Evolutionary conservation across 2,329 filamentous ascomycete species (phyloP).

Genomic region (Penicillium psychrosexuale): DNA sequence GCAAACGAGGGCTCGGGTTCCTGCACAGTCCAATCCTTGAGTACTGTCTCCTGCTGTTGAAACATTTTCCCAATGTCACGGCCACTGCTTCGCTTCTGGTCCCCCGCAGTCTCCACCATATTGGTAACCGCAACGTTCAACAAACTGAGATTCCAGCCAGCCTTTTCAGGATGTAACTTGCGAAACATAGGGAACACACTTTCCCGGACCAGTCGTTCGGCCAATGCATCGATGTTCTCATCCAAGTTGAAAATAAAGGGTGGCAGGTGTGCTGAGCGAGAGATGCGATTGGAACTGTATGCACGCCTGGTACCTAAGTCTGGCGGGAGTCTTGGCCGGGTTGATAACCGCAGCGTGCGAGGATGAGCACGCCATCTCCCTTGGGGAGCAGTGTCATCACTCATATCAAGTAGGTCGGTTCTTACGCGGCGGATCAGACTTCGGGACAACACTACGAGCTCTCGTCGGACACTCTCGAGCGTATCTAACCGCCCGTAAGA

Average conservation of each 20-base stretch:
- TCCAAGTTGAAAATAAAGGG: constrained; percentile 67
- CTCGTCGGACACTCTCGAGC: constrained; percentile 60
- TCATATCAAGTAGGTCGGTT: constrained; percentile 64
- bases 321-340: constrained; percentile 59
- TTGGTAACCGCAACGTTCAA: constrained; percentile 87
- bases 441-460: constrained; percentile 65
- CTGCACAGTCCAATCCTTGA: constrained; percentile 63
- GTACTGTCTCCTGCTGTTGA: constrained; percentile 64
- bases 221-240: constrained; percentile 58
- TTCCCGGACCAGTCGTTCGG: constrained; percentile 67
- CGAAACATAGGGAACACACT: constrained; percentile 69
- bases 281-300: constrained; percentile 66
- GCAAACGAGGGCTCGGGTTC: constrained; percentile 3
- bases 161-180: constrained; percentile 65
- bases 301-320: constrained; percentile 54
- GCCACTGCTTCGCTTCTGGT: constrained; percentile 55
- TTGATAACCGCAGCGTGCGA: constrained; percentile 75
- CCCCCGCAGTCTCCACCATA: constrained; percentile 62
- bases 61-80: constrained; percentile 84
- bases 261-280: constrained; percentile 71
- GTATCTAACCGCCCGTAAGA: constrained; percentile 73
- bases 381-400: constrained; percentile 34
- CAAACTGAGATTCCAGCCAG: constrained; percentile 75
- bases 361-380: constrained; percentile 75
- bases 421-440: constrained; percentile 77